Conservation (phyloP, 352 stramenopile species). For the Pythium vanterpoolii region DNA sequence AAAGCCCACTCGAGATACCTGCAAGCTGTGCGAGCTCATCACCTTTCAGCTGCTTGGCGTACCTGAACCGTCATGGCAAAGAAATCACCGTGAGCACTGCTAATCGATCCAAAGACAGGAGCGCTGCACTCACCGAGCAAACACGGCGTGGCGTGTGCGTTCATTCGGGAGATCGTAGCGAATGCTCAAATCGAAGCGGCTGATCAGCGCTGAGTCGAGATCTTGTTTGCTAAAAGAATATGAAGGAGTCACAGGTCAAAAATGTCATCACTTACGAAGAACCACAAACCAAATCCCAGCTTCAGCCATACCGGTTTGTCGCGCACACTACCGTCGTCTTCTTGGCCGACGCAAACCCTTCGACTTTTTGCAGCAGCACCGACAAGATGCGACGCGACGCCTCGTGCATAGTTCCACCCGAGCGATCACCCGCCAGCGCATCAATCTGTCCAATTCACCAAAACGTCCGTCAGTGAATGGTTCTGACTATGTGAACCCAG, state of each 20-base stretch:
- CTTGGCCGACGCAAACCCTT: slow-evolving; percentile 90
- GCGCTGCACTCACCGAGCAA: slow-evolving; percentile 55
- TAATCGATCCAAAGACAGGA: background rate
- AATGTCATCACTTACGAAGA: background rate
- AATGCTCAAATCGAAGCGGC: slow-evolving; percentile 92
- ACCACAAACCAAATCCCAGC: background rate
- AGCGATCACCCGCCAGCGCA: slow-evolving; percentile 85
- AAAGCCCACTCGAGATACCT: slow-evolving; percentile 76
- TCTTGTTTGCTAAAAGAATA: slow-evolving; percentile 83
- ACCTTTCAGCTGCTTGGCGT: slow-evolving; percentile 85
- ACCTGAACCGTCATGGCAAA: slow-evolving; percentile 33
- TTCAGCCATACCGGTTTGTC: slow-evolving; percentile 71
- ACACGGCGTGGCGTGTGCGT: slow-evolving; percentile 81
- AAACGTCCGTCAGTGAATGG: background rate
- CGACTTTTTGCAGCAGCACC: slow-evolving; percentile 90
- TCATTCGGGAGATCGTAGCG: slow-evolving; percentile 89
- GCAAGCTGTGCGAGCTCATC: slow-evolving; percentile 81
- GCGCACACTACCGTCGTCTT: slow-evolving; percentile 92
- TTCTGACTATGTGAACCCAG: background rate
- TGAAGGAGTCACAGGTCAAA: background rate
- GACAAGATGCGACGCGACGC: slow-evolving; percentile 90
- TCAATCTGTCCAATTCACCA: slow-evolving; percentile 60
- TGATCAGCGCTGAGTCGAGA: slow-evolving; percentile 90
- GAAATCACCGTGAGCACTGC: background rate
- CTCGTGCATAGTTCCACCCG: slow-evolving; percentile 90